These are phyloP conservation scores for Scorias spongiosa DNA, from an alignment of 2,329 filamentous ascomycete genomes.

Conservation along the genomic window DNA sequence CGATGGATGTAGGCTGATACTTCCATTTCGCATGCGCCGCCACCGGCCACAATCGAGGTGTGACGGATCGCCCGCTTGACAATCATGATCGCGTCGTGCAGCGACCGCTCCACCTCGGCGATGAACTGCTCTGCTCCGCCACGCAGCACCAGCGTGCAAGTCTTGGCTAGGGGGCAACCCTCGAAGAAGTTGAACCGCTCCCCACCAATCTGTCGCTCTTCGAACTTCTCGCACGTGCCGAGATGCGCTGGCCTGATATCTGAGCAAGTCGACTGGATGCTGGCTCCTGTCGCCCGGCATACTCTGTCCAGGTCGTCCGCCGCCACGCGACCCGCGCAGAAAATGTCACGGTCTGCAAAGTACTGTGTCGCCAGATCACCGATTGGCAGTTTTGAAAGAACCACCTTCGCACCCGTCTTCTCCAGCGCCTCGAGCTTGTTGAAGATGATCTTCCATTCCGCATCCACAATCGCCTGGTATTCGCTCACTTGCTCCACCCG, in stretches of 20 bases:
- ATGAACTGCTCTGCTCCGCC: conserved; percentile 98
- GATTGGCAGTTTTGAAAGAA: conserved; percentile 92
- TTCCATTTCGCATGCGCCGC: conserved; percentile 94
- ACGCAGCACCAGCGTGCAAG: conserved; percentile 86
- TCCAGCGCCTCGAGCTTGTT: conserved; percentile 94
- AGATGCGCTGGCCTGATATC: conserved; percentile 70
- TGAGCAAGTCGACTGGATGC: conserved; percentile 87
- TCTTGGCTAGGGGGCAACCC: conserved; percentile 88
- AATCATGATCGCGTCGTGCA: conserved; percentile 99
- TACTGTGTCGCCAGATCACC: conserved; percentile 90
- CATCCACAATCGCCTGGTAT: conserved; percentile 98
- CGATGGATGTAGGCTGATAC: conserved; percentile 82
- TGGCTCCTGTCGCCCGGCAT: conserved; percentile 84
- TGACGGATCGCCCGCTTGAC: conserved; percentile 97
- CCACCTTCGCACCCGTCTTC: conserved; percentile 91
- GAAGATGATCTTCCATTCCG: conserved; percentile 99
- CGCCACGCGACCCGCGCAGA: conserved; percentile 89
- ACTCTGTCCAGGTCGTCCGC: conserved; percentile 91
- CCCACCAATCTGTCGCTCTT: conserved; percentile 92
- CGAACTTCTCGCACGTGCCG: conserved; percentile 77
- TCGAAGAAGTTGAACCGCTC: conserved; percentile 99
- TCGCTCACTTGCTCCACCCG: conserved; percentile 96
- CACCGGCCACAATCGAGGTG: conserved; percentile 84
- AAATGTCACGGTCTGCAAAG: conserved; percentile 94
- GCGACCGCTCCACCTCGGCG: conserved; percentile 89